These are phyloP conservation scores for Oryza officinalis DNA, from an alignment of 176 grass and related monocot genomes.

Conservation along the genomic window DNA sequence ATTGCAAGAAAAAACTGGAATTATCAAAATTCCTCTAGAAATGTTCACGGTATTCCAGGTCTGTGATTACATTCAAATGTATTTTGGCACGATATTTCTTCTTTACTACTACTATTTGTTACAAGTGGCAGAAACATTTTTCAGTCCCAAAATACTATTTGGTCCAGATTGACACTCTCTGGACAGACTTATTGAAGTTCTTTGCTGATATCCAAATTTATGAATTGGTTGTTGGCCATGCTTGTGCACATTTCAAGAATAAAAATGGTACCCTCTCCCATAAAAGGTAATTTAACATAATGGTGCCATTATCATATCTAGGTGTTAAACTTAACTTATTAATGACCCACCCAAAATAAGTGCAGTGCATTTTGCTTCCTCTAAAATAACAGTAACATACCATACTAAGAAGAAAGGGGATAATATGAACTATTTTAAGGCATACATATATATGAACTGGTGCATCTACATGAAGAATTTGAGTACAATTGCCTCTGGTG, in stretches of 20 bases:
- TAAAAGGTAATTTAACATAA: conserved; percentile 18
- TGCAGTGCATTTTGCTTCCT: conserved; percentile 25
- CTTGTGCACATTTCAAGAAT: conserved; percentile 35
- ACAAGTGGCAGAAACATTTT: neutral
- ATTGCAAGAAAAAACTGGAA: conserved; percentile 17
- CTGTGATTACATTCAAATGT: neutral
- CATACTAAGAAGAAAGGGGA: conserved; percentile 10
- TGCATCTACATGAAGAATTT: conserved; percentile 57
- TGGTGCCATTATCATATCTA: conserved; percentile 9
- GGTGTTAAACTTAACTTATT: conserved; percentile 30
- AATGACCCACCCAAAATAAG: conserved; percentile 19
- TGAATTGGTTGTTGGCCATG: conserved; percentile 23
- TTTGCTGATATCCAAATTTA: conserved; percentile 1
- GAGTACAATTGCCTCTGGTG: conserved; percentile 60
- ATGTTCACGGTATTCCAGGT: conserved; percentile 2
- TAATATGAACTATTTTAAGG: conserved; percentile 50
- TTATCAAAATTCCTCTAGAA: conserved; percentile 1
- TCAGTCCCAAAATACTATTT: conserved; percentile 6
- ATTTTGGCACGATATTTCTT: conserved; percentile 12
- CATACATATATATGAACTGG: conserved; percentile 59
- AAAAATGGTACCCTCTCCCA: conserved; percentile 9
- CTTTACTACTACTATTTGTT: conserved; percentile 22
- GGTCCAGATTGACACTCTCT: conserved; percentile 13
- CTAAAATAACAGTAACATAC: conserved; percentile 14
- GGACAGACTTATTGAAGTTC: conserved; percentile 21